These are phyloP conservation scores for Hansenula sp. DNA, from an alignment of 1,139 yeast species.

Conservation along the genomic window DNA sequence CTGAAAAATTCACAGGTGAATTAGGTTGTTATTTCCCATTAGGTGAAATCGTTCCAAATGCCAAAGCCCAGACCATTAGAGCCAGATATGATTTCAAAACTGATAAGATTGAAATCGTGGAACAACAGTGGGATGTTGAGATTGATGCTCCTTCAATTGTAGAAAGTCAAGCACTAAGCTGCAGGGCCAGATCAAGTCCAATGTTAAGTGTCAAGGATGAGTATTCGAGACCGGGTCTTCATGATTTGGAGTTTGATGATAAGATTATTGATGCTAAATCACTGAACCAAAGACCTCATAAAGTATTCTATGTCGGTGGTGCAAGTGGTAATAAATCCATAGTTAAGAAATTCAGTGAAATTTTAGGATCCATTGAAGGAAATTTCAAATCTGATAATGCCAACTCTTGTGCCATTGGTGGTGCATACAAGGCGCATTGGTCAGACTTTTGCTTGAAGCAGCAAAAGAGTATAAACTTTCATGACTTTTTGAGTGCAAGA, in stretches of 20 bases:
- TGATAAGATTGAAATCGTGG: slow-evolving; percentile 26
- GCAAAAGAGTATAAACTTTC: slow-evolving; percentile 8
- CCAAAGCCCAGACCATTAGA: slow-evolving; percentile 53
- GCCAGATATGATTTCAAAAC: slow-evolving; percentile 33
- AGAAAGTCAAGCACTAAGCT: slow-evolving; percentile 83
- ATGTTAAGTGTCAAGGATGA: slow-evolving; percentile 39
- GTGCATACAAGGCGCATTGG: slow-evolving; percentile 87
- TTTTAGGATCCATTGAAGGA: slow-evolving; percentile 61
- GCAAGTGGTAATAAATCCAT: slow-evolving; percentile 72
- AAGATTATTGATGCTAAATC: slow-evolving; percentile 22
- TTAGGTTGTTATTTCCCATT: slow-evolving; percentile 84
- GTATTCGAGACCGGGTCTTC: background rate
- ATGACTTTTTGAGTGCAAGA: slow-evolving; percentile 36
- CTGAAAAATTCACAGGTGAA: slow-evolving; percentile 32
- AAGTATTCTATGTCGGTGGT: slow-evolving; percentile 84
- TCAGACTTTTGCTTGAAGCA: slow-evolving; percentile 25
- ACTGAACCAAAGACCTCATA: slow-evolving; percentile 51
- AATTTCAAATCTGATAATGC: slow-evolving; percentile 73
- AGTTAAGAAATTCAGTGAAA: slow-evolving; percentile 63
- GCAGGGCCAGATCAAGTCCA: slow-evolving; percentile 77
- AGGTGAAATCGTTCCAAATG: slow-evolving; percentile 87
- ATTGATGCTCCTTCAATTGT: slow-evolving; percentile 76
- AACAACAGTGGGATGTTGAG: slow-evolving; percentile 33
- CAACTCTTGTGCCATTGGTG: slow-evolving; percentile 95
- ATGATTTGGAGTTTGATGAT: slow-evolving; percentile 27